Evolutionary conservation across 352 stramenopile genomes (phyloP).

Genomic region (Hyaloperonospora arabidopsidis): DNA sequence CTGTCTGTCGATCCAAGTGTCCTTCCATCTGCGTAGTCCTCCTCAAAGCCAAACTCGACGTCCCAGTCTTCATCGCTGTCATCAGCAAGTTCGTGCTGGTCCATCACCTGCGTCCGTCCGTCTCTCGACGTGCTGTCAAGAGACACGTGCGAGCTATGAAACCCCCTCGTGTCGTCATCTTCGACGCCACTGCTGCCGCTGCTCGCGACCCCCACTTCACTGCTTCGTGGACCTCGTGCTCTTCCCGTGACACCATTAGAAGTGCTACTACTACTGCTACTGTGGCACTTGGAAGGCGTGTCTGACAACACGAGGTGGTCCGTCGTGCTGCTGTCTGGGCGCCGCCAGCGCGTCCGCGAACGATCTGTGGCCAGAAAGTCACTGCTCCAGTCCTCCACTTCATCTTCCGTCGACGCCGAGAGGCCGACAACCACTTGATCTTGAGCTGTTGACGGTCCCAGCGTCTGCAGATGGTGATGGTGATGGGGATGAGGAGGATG

Average conservation of each 20-base stretch:
- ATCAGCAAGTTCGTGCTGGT: slow-evolving; percentile 8
- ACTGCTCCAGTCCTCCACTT: slow-evolving; percentile 70
- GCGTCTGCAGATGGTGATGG: background rate
- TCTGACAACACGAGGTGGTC: slow-evolving; percentile 1
- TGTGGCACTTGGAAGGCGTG: background rate
- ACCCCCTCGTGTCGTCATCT: slow-evolving; percentile 12
- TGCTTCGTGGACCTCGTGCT: slow-evolving; percentile 12
- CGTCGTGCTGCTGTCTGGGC: slow-evolving; percentile 30
- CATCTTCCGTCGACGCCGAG: slow-evolving; percentile 52
- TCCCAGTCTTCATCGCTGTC: slow-evolving; percentile 56
- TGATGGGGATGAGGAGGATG: no score
- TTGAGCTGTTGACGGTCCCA: background rate
- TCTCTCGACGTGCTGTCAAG: slow-evolving; percentile 9
- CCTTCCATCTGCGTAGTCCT: slow-evolving; percentile 27
- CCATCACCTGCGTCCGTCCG: background rate
- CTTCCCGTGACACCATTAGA: slow-evolving; percentile 19
- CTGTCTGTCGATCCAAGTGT: slow-evolving; percentile 25
- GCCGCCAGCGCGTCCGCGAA: slow-evolving; percentile 23
- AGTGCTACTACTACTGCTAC: slow-evolving; percentile 25
- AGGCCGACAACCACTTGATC: slow-evolving; percentile 74
- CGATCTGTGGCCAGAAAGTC: slow-evolving; percentile 33
- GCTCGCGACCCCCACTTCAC: slow-evolving; percentile 11
- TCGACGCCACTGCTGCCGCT: slow-evolving; percentile 18
- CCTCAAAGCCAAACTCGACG: slow-evolving; percentile 71
- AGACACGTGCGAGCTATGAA: slow-evolving; percentile 23